Percentiles rank a stretch among this genome's conserved stretches.
Evolutionary conservation across 2,329 filamentous ascomycete species (phyloP).

Genomic region (Fonsecaea pugnacius): DNA sequence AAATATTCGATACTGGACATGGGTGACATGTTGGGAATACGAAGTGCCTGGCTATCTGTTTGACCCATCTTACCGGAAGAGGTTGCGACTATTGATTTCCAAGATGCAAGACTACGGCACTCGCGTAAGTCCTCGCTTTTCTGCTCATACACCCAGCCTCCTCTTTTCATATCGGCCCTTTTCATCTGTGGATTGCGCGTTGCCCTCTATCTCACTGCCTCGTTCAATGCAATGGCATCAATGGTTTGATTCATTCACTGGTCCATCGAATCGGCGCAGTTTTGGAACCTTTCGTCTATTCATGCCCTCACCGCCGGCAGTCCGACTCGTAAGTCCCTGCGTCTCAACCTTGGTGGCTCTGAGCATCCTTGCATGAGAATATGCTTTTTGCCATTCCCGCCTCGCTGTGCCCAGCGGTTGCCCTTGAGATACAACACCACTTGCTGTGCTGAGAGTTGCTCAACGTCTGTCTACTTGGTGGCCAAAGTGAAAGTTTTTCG

Average conservation of each 20-base stretch:
- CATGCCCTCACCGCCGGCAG: neutral
- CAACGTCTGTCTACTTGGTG: neutral
- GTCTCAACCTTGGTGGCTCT: neutral
- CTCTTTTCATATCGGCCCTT: constrained; percentile 2
- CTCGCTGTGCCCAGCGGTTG: neutral
- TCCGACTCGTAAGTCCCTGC: neutral
- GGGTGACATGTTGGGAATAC: constrained; percentile 6
- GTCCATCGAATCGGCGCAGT: neutral
- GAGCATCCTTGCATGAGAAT: constrained; percentile 7
- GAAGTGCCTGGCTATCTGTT: neutral
- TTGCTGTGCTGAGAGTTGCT: neutral
- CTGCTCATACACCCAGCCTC: constrained; percentile 13
- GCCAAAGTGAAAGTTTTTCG: neutral
- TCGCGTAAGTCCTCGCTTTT: constrained; percentile 3
- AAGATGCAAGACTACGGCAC: constrained; percentile 9
- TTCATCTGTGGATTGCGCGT: neutral
- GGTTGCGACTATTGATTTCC: neutral
- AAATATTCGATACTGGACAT: neutral
- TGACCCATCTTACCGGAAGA: neutral
- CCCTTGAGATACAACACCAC: neutral
- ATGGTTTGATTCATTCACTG: neutral
- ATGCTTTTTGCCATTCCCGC: neutral
- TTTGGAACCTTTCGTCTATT: neutral
- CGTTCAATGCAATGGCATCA: neutral
- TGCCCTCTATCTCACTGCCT: neutral